Conservation (phyloP, 805 yeast genomes). For the Kodamaea hsintzibuensis region DNA sequence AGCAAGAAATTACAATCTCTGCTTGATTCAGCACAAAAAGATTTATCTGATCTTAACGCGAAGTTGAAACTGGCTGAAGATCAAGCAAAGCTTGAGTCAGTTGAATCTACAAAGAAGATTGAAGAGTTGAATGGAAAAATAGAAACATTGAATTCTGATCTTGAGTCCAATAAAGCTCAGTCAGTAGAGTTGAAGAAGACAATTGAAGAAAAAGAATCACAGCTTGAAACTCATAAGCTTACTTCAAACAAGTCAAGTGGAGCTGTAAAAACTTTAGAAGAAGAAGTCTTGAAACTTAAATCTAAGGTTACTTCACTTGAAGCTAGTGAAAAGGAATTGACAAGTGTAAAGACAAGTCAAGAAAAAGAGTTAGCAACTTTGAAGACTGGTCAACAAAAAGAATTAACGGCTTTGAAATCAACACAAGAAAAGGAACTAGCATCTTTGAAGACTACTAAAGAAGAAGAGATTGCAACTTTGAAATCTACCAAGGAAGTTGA, state of each 20-base stretch:
- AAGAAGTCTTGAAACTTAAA: conserved; percentile 1
- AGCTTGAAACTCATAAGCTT: conserved; percentile 4
- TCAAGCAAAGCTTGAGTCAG: not conserved
- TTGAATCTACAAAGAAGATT: not conserved
- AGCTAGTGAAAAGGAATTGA: conserved; percentile 7
- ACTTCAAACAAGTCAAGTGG: not conserved
- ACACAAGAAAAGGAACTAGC: not conserved
- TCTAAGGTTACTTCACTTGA: conserved; percentile 4
- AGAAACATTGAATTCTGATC: not conserved
- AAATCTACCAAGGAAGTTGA: not conserved
- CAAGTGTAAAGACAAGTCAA: conserved; percentile 4
- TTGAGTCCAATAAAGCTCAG: not conserved
- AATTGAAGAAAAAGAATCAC: conserved; percentile 2
- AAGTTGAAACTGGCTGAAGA: not conserved
- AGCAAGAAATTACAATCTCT: not conserved
- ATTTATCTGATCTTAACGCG: not conserved
- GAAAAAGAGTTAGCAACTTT: conserved; percentile 7
- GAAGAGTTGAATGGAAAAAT: not conserved
- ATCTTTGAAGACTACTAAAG: not conserved
- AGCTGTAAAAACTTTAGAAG: not conserved
- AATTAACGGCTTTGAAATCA: not conserved
- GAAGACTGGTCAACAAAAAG: conserved; percentile 3
- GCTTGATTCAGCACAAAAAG: not conserved
- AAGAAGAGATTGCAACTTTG: not conserved
- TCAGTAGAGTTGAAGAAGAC: conserved; percentile 6